Conservation (phyloP, 257 asterid genomes). For the Solanum piurae region DNA sequence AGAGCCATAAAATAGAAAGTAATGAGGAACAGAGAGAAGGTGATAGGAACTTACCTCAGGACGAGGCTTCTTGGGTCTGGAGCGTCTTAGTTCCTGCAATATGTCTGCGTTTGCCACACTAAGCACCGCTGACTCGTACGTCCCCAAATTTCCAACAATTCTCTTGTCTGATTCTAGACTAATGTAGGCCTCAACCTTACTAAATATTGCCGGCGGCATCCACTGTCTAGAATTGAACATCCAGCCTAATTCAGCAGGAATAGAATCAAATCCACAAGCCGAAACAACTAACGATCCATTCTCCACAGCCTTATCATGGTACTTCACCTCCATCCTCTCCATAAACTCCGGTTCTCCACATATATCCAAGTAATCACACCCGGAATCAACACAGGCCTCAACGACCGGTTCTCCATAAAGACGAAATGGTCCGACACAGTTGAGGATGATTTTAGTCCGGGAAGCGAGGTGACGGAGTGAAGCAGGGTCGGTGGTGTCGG, state of each 20-base stretch:
- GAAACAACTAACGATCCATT: conserved; percentile 59
- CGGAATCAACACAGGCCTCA: conserved; percentile 56
- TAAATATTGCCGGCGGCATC: conserved; percentile 36
- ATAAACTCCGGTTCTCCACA: conserved; percentile 92
- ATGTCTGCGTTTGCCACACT: conserved; percentile 62
- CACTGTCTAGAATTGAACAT: conserved; percentile 58
- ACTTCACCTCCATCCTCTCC: conserved; percentile 67
- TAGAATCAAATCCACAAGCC: conserved; percentile 81
- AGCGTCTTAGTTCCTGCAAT: conserved; percentile 40
- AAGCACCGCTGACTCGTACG: conserved; percentile 83
- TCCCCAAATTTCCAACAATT: conserved; percentile 55
- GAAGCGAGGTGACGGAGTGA: conserved; percentile 55
- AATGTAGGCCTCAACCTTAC: conserved; percentile 77
- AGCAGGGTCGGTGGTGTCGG: conserved; percentile 33
- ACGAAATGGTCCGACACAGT: conserved; percentile 87
- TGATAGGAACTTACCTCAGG: conserved; percentile 15
- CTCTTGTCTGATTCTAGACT: conserved; percentile 65
- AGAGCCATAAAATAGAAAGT: background rate
- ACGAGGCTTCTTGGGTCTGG: conserved; percentile 55
- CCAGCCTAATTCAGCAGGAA: conserved; percentile 85
- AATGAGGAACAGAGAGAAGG: background rate
- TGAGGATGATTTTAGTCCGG: conserved; percentile 44
- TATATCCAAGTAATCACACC: conserved; percentile 80
- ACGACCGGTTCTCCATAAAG: conserved; percentile 76
- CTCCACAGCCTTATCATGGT: conserved; percentile 58